Base-by-base conservation (phyloP, 352 stramenopile species). In the Phytophthora quininea region DNA sequence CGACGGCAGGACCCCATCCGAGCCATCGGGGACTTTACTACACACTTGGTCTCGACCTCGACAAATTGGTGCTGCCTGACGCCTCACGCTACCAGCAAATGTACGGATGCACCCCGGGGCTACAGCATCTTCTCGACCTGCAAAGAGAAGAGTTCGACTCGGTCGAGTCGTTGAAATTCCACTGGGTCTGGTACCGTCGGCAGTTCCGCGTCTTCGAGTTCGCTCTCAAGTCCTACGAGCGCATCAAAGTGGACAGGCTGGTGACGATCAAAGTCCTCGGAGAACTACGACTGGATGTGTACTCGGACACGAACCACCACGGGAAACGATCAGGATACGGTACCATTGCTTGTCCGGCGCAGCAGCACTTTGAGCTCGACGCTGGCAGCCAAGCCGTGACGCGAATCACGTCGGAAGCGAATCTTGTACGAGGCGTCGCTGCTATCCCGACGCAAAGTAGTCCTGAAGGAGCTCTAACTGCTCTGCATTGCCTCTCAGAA, bases 291-390 rank as follows among this genome's bases (percentile, higher is more conserved):
- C 45, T 80, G 4, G 48, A 73, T 24, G 48, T 74, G 4, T 47
- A 66, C 42, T 58, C 61, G 40, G 43, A 56, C 4, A 40, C 51
- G 3, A 6, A 57, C 54, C 10, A 27, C 33, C 37, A 40, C 24
- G 15, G 49, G 46, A 32, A 62, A 45, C 30, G 14, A 3, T 47
- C 50, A 45, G 64, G 58, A 33, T 70, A 67, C 32, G 69, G 69
- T 1, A 15, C n/a, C 0, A 55, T 76, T 14, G 52, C 24, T 30
- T 86, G 74, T 12, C 72, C 79, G 37, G 64, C 84, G n/a, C 66
- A 62, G n/a, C 79, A 86, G 30, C 77, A 79, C 8, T 86, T 84
- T 27, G 72, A 86, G 47, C 81, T 84, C 54, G 67, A 84, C 30
- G 37, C 31, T 7, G 33, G 42, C 0, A 40, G 77, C 11, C 54